phyloP scores from a whole-genome alignment of 139 green algal species.

The Volvox reticuliferus region DNA sequence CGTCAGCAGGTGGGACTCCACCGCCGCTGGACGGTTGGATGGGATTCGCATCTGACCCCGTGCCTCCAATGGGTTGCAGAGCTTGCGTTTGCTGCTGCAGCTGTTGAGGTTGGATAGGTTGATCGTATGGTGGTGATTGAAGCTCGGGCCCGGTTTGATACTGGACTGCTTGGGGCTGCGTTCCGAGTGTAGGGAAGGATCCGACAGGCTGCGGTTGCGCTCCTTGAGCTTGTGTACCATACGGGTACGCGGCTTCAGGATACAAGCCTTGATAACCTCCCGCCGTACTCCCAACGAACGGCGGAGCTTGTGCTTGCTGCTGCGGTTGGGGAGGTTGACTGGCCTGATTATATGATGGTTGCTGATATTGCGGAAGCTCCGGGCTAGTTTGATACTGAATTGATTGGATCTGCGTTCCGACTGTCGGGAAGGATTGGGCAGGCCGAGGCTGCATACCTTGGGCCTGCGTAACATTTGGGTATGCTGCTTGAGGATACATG shows the following conservation, averaged over 20 bases:
- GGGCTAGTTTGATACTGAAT: not conserved
- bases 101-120: not conserved
- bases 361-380: constrained; percentile 1
- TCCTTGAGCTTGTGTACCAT: not conserved
- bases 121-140: too few relatives aligned
- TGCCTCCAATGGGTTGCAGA: not conserved
- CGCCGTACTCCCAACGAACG: not conserved
- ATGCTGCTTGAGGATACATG: not conserved
- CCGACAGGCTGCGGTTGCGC: not conserved
- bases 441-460: not conserved
- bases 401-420: not conserved
- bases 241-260: too few relatives aligned
- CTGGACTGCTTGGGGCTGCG: too few relatives aligned
- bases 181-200: too few relatives aligned
- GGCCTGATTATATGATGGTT: not conserved
- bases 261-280: not conserved
- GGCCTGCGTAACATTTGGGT: not conserved
- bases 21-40: not conserved
- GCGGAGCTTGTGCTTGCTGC: not conserved
- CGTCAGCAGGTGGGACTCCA: not conserved
- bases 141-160: too few relatives aligned
- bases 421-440: not conserved
- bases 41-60: too few relatives aligned
- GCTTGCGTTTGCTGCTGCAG: not conserved
- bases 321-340: not conserved